These are phyloP conservation scores for Larix kaempferi DNA, from an alignment of 75 land plant genomes.

Conservation along the genomic window DNA sequence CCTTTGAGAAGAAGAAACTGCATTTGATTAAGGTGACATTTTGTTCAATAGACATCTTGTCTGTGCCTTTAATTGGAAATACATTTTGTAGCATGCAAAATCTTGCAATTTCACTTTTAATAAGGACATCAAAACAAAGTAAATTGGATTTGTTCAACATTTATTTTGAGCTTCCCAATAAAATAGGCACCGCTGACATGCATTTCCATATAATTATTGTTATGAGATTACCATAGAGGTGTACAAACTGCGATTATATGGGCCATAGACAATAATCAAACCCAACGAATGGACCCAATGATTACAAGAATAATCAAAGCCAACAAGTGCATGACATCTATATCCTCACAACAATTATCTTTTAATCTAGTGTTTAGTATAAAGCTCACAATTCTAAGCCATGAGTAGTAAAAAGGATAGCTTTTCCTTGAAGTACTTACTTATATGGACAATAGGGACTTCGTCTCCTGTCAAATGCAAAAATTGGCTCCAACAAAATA, in stretches of 20 bases:
- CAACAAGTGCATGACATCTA: background rate
- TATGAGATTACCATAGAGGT: too few species aligned
- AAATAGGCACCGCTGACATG: too few species aligned
- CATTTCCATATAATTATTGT: too few species aligned
- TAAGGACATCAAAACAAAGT: too few species aligned
- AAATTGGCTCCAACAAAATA: slow-evolving; percentile 79
- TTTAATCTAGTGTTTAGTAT: background rate
- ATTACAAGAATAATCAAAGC: background rate
- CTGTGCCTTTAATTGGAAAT: too few species aligned
- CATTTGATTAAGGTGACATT: too few species aligned
- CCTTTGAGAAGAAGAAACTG: too few species aligned
- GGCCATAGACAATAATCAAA: too few species aligned
- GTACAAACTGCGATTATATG: too few species aligned
- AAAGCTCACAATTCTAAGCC: background rate
- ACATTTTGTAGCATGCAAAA: too few species aligned
- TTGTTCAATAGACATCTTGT: too few species aligned
- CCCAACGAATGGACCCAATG: background rate
- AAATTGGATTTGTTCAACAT: background rate
- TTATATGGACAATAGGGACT: slow-evolving; percentile 79
- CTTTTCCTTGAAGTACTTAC: slow-evolving; percentile 8
- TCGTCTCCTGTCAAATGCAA: slow-evolving; percentile 57
- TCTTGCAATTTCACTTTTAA: too few species aligned
- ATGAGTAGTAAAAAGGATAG: background rate
- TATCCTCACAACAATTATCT: background rate
- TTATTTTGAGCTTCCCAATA: background rate